phyloP scores from a whole-genome alignment of 2,329 filamentous ascomycete species.

The Aspergillus fructus region DNA sequence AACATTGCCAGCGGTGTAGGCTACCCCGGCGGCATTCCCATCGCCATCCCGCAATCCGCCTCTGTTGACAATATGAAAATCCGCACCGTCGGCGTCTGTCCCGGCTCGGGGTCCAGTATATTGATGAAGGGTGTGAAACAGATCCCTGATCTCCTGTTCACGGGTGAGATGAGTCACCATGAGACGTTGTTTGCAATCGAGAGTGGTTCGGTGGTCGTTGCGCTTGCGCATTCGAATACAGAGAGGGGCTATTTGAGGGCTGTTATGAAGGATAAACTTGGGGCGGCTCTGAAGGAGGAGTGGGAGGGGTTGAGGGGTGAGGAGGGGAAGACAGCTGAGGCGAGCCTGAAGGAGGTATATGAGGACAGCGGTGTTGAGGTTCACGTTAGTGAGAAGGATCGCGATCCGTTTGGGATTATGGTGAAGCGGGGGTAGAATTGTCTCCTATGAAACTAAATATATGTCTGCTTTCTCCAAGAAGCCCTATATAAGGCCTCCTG shows the following conservation, averaged over 20 bases:
- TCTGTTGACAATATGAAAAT: conserved; percentile 58
- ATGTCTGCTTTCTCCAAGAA: too few species aligned
- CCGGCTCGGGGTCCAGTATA: conserved; percentile 76
- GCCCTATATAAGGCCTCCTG: too few species aligned
- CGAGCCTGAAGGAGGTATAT: conserved; percentile 48
- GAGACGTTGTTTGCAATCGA: conserved; percentile 85
- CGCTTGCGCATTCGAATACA: conserved; percentile 89
- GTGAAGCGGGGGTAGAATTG: conserved; percentile 25
- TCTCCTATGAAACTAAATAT: too few species aligned
- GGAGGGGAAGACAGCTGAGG: conserved; percentile 31
- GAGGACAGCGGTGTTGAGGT: conserved; percentile 61
- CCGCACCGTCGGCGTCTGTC: conserved; percentile 77
- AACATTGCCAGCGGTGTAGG: conserved; percentile 64
- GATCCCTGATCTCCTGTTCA: conserved; percentile 77
- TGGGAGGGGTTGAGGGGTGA: conserved; percentile 52
- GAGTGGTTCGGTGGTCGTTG: conserved; percentile 76
- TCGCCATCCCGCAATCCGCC: conserved; percentile 62
- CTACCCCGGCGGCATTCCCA: conserved; percentile 63
- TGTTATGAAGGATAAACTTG: conserved; percentile 67
- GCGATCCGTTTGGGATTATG: conserved; percentile 84
- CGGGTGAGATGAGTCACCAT: conserved; percentile 91
- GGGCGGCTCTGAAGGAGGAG: conserved; percentile 56
- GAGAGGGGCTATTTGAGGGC: conserved; percentile 78
- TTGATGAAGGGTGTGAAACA: conserved; percentile 59
- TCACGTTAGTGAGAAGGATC: conserved; percentile 73